Conservation (phyloP, 2,329 filamentous ascomycete genomes). For the Geosmithia putterillii region DNA sequence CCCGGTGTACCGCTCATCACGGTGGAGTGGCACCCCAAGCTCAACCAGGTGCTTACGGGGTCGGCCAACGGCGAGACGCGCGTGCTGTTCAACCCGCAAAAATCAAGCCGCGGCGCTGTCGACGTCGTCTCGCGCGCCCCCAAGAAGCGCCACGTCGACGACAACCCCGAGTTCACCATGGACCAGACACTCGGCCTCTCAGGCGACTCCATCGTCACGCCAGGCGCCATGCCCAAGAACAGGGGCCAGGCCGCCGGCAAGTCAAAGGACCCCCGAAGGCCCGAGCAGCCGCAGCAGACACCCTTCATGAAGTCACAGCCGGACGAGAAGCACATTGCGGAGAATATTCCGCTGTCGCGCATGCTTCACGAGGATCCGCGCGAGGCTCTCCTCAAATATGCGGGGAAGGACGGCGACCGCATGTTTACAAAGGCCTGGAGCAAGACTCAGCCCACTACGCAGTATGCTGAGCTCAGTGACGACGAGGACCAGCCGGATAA, state of each 20-base stretch:
- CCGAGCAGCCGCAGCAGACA: constrained; percentile 73
- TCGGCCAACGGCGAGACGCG: constrained; percentile 86
- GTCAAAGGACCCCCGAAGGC: constrained; percentile 66
- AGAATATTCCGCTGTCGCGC: constrained; percentile 77
- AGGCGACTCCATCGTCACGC: constrained; percentile 67
- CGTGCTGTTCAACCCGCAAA: constrained; percentile 79
- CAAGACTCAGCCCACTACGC: constrained; percentile 79
- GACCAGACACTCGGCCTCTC: constrained; percentile 73
- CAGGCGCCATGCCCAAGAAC: constrained; percentile 42
- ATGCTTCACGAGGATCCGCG: constrained; percentile 96
- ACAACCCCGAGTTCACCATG: constrained; percentile 77
- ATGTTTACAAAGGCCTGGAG: constrained; percentile 93
- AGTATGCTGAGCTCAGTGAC: constrained; percentile 83
- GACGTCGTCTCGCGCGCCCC: constrained; percentile 87
- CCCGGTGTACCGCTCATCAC: constrained; percentile 71
- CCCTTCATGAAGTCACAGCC: constrained; percentile 86
- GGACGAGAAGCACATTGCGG: constrained; percentile 77
- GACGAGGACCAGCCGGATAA: constrained; percentile 67
- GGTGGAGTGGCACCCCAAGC: constrained; percentile 82
- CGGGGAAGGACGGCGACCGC: constrained; percentile 83
- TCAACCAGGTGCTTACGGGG: constrained; percentile 93
- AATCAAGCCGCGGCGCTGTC: constrained; percentile 69
- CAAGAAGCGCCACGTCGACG: constrained; percentile 90
- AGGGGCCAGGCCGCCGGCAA: constrained; percentile 69
- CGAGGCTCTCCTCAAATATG: constrained; percentile 90